Percentiles rank a stretch among this genome's conserved stretches.
Conservation (phyloP, 768 basidiomycete species). For the Coprinellus aureogranulatus region DNA sequence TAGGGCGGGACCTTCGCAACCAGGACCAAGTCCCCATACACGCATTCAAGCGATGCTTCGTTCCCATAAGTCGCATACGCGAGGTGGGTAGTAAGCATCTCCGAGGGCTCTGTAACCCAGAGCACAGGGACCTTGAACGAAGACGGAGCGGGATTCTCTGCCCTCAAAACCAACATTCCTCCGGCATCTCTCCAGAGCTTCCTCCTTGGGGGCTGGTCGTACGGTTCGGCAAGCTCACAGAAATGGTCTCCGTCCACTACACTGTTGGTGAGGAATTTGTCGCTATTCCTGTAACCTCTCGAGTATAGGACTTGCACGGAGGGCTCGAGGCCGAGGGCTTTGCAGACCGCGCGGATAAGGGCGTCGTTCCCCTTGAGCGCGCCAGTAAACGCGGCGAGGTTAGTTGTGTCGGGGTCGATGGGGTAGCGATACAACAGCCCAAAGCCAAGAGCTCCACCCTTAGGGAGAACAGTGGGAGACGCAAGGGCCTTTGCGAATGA, state of each 20-base stretch:
- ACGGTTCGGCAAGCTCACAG: not conserved
- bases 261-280: not conserved
- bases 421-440: conserved; percentile 36
- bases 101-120: not conserved
- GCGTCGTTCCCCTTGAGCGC: conserved; percentile 32
- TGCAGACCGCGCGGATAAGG: conserved; percentile 16
- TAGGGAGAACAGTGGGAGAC: conserved; percentile 25
- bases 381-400: conserved; percentile 11
- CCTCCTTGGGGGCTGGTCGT: not conserved
- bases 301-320: conserved; percentile 21
- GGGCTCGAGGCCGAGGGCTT: conserved; percentile 14
- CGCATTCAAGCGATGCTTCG: not conserved
- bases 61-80: conserved; percentile 4
- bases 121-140: not conserved
- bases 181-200: no score
- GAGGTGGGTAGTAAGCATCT: not conserved
- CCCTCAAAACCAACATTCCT: not conserved
- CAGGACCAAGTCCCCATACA: conserved; percentile 3
- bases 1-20: not conserved
- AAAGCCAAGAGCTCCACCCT: conserved; percentile 33
- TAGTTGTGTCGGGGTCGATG: conserved; percentile 10
- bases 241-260: not conserved
- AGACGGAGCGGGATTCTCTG: not conserved
- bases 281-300: not conserved
- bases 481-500: conserved; percentile 24